A percentile compares a stretch with the other conserved stretches of the same genome.
phyloP scores from a whole-genome alignment of 352 stramenopile species.

The Elongisporangium prolatum region DNA sequence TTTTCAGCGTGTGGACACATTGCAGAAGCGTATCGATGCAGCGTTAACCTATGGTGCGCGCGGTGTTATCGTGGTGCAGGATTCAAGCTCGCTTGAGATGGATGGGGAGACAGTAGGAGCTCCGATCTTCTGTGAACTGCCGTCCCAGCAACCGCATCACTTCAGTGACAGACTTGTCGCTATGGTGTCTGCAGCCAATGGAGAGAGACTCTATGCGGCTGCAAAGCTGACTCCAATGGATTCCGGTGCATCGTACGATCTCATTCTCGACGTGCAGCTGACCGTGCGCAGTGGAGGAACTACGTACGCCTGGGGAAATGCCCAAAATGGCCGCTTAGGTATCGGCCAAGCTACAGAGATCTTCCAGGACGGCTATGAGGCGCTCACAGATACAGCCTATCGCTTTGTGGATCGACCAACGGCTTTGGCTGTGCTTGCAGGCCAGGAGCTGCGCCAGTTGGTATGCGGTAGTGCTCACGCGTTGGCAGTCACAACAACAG shows the following conservation, averaged over 20 bases:
- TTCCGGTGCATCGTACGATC: conserved; percentile 16
- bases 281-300: conserved; percentile 42
- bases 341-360: conserved; percentile 24
- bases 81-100: conserved; percentile 17
- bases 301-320: conserved; percentile 63
- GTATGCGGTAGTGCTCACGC: conserved; percentile 45
- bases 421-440: conserved; percentile 33
- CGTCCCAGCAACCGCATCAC: not conserved
- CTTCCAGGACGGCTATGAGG: conserved; percentile 67
- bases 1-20: conserved; percentile 17
- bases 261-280: conserved; percentile 44
- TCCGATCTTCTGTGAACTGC: not conserved
- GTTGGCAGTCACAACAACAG: conserved; percentile 39
- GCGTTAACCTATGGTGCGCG: conserved; percentile 44
- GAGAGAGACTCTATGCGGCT: conserved; percentile 19
- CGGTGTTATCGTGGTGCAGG: conserved; percentile 43
- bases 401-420: conserved; percentile 42
- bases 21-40: conserved; percentile 14
- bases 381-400: conserved; percentile 61
- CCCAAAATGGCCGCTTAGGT: conserved; percentile 50
- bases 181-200: conserved; percentile 27
- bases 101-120: conserved; percentile 12
- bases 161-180: conserved; percentile 17
- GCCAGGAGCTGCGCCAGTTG: conserved; percentile 44
- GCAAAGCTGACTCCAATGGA: conserved; percentile 11